Percentiles rank a stretch among this genome's conserved stretches.
phyloP scores from a whole-genome alignment of 768 basidiomycete genomes.

The Phallus indusiatus region DNA sequence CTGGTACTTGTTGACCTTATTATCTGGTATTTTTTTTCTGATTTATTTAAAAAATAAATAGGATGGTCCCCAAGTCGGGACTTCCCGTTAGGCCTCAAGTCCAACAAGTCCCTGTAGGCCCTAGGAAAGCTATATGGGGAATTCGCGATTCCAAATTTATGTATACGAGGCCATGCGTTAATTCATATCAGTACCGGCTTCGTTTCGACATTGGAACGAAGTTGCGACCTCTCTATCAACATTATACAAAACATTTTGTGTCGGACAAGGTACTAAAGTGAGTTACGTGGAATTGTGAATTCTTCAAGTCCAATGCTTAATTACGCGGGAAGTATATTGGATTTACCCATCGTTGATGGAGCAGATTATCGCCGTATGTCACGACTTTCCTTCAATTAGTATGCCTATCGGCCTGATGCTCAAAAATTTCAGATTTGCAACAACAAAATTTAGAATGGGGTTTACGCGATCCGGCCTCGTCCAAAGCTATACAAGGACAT shows the following conservation, averaged over 20 bases:
- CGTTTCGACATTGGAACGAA: not conserved
- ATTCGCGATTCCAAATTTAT: not conserved
- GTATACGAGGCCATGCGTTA: not conserved
- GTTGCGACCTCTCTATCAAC: slow-evolving; percentile 30
- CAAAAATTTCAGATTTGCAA: slow-evolving; percentile 29
- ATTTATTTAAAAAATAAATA: not conserved
- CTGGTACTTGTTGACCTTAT: slow-evolving; percentile 37
- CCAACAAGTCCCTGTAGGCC: not conserved
- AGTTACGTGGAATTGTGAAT: slow-evolving; percentile 13
- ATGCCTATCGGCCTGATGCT: not conserved
- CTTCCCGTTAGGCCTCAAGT: not conserved
- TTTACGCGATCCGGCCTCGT: slow-evolving; percentile 47
- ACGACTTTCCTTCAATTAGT: not conserved
- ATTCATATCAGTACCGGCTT: slow-evolving; percentile 1
- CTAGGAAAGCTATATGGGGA: not conserved
- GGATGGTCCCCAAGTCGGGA: not conserved
- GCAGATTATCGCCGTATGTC: slow-evolving; percentile 59
- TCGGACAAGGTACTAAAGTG: slow-evolving; percentile 49
- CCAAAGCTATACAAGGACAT: slow-evolving; percentile 43
- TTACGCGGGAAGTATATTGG: slow-evolving; percentile 39
- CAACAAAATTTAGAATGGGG: slow-evolving; percentile 50
- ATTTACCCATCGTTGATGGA: slow-evolving; percentile 42
- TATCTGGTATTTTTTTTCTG: not conserved
- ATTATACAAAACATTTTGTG: slow-evolving; percentile 49
- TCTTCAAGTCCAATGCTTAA: not conserved